phyloP scores from a whole-genome alignment of 768 basidiomycete genomes.

The Mycena leptocephala region DNA sequence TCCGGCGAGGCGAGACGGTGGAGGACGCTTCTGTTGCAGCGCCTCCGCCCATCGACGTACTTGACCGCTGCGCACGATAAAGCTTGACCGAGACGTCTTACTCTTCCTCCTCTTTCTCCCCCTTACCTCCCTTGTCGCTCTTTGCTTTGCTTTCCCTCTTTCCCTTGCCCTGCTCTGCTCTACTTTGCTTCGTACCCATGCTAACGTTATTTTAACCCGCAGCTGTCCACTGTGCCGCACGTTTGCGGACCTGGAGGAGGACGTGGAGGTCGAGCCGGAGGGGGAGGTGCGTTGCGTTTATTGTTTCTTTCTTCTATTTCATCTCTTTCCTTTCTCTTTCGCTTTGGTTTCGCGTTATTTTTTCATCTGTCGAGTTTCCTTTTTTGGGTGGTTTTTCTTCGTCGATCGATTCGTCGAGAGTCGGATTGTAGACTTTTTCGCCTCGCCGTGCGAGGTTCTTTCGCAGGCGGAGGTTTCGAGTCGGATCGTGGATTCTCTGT shows the following conservation, averaged over 20 bases:
- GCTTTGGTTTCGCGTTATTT: not conserved
- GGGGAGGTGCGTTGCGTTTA: conserved; percentile 11
- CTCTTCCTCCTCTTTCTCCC: too few relatives aligned
- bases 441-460: too few relatives aligned
- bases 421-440: too few relatives aligned
- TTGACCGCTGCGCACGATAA: too few relatives aligned
- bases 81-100: too few relatives aligned
- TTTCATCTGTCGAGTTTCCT: not conserved
- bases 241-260: conserved; percentile 89
- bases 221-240: conserved; percentile 96
- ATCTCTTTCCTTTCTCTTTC: not conserved
- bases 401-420: too few relatives aligned
- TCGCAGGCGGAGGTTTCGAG: too few relatives aligned
- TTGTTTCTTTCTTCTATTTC: not conserved
- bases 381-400: too few relatives aligned
- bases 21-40: too few relatives aligned
- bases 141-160: not conserved
- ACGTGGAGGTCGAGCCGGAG: conserved; percentile 35
- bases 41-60: too few relatives aligned
- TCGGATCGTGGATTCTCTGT: too few relatives aligned
- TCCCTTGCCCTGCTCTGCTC: not conserved
- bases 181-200: not conserved
- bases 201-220: conserved; percentile 17
- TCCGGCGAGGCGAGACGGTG: too few relatives aligned
- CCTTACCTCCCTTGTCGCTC: not conserved